Conservation (phyloP, 225 moss, liverwort and hornwort species). For the Physcomitrellopsis africana region DNA sequence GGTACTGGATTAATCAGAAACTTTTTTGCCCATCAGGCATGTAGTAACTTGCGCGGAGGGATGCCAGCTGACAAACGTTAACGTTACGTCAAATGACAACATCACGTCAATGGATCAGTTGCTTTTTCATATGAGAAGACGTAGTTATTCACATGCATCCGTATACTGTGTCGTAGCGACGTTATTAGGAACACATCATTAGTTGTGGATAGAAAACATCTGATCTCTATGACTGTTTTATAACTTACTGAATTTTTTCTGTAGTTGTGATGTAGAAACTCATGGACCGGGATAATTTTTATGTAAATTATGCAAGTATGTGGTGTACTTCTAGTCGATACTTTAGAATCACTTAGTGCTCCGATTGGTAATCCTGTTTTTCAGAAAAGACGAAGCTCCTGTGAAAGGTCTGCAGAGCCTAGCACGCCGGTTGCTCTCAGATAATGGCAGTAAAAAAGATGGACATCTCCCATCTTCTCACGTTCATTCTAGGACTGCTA, state of each 20-base stretch:
- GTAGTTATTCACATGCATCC: background rate
- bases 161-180: background rate
- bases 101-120: background rate
- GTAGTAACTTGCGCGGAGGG: no score
- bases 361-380: background rate
- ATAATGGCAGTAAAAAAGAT: slow-evolving; percentile 49
- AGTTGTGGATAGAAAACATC: background rate
- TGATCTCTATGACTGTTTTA: background rate
- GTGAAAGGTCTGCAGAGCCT: slow-evolving; percentile 88
- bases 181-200: background rate
- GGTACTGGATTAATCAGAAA: slow-evolving; percentile 47
- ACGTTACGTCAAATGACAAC: background rate
- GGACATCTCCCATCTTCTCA: slow-evolving; percentile 40
- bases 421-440: slow-evolving; percentile 78
- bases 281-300: background rate
- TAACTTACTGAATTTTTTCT: background rate
- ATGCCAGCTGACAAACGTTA: background rate
- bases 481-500: slow-evolving; percentile 40
- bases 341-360: no score
- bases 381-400: slow-evolving; percentile 92
- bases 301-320: background rate
- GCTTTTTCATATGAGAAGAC: background rate
- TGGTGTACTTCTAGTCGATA: background rate
- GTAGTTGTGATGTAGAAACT: background rate
- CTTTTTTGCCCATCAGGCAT: slow-evolving; percentile 8